These are phyloP conservation scores for Stagonosporopsis cucurbitacearum DNA, from an alignment of 2,329 filamentous ascomycete species.

Conservation along the genomic window DNA sequence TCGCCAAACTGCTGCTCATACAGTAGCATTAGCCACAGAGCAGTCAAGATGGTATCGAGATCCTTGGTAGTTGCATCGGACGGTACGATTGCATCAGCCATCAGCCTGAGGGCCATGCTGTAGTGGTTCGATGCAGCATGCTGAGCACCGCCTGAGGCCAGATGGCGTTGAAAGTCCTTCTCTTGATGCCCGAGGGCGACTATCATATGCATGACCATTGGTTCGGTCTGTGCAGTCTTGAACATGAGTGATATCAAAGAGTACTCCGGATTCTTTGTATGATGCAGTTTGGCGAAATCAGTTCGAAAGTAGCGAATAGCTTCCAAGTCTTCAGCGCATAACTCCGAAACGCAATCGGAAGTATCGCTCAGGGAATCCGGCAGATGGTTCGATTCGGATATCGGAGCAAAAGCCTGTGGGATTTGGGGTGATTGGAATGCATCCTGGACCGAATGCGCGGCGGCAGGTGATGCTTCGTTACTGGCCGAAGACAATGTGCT, in stretches of 20 bases:
- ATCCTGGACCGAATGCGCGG: background rate
- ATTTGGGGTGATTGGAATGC: background rate
- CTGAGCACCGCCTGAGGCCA: background rate
- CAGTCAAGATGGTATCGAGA: slow-evolving; percentile 41
- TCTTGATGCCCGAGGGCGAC: slow-evolving; percentile 44
- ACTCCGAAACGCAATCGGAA: slow-evolving; percentile 26
- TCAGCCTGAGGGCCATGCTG: slow-evolving; percentile 38
- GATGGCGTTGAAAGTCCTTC: slow-evolving; percentile 34
- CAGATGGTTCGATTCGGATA: background rate
- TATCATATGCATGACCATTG: slow-evolving; percentile 50
- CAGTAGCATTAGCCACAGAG: slow-evolving; percentile 47
- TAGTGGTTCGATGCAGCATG: slow-evolving; percentile 35
- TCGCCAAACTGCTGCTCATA: slow-evolving; percentile 52
- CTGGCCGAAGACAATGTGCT: slow-evolving; percentile 27
- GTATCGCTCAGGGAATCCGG: background rate
- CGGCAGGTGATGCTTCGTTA: slow-evolving; percentile 37
- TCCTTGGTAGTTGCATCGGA: slow-evolving; percentile 28
- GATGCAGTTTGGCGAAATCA: slow-evolving; percentile 44
- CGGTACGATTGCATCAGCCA: slow-evolving; percentile 38
- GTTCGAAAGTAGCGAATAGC: slow-evolving; percentile 49
- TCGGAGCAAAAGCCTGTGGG: background rate
- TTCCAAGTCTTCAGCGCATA: slow-evolving; percentile 44
- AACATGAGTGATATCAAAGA: slow-evolving; percentile 49
- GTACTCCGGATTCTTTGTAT: slow-evolving; percentile 49
- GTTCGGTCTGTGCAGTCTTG: slow-evolving; percentile 39